Conservation (phyloP, 495 filamentous ascomycete genomes). For the Hypoxylon intermedium region DNA sequence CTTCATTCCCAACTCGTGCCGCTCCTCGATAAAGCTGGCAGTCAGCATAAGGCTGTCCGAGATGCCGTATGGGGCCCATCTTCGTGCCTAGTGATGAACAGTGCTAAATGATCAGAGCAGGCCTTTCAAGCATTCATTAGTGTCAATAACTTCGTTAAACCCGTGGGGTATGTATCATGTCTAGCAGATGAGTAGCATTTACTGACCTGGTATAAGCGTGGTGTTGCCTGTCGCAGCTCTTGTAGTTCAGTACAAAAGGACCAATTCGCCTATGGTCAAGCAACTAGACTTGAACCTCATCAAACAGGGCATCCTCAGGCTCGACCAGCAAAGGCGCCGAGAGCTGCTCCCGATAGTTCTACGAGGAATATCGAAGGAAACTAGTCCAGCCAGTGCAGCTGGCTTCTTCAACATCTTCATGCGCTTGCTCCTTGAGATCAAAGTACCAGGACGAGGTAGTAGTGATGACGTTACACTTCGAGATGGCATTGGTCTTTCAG, state of each 20-base stretch:
- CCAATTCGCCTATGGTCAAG: slow-evolving; percentile 70
- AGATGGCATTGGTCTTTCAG: slow-evolving; percentile 67
- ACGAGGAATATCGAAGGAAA: slow-evolving; percentile 72
- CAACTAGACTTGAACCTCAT: slow-evolving; percentile 91
- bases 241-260: slow-evolving; percentile 88
- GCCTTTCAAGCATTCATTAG: slow-evolving; percentile 43
- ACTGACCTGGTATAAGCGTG: slow-evolving; percentile 57
- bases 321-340: slow-evolving; percentile 57
- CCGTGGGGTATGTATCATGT: slow-evolving; percentile 47
- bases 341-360: slow-evolving; percentile 75
- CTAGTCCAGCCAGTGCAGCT: slow-evolving; percentile 67
- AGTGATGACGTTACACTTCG: slow-evolving; percentile 77
- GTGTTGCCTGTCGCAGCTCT: slow-evolving; percentile 83
- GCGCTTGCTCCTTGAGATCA: slow-evolving; percentile 72
- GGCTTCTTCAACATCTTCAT: slow-evolving; percentile 86
- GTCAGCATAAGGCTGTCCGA: slow-evolving; percentile 78
- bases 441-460: slow-evolving; percentile 75
- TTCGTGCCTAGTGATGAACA: neutral
- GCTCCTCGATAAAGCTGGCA: slow-evolving; percentile 81
- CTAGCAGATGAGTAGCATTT: neutral
- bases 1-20: slow-evolving; percentile 82
- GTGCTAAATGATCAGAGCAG: slow-evolving; percentile 28
- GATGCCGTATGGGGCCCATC: slow-evolving; percentile 33
- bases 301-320: slow-evolving; percentile 80
- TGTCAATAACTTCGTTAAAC: slow-evolving; percentile 53